Evolutionary conservation across 2,329 filamentous ascomycete genomes (phyloP).

Genomic region (Fusarium dimerum): DNA sequence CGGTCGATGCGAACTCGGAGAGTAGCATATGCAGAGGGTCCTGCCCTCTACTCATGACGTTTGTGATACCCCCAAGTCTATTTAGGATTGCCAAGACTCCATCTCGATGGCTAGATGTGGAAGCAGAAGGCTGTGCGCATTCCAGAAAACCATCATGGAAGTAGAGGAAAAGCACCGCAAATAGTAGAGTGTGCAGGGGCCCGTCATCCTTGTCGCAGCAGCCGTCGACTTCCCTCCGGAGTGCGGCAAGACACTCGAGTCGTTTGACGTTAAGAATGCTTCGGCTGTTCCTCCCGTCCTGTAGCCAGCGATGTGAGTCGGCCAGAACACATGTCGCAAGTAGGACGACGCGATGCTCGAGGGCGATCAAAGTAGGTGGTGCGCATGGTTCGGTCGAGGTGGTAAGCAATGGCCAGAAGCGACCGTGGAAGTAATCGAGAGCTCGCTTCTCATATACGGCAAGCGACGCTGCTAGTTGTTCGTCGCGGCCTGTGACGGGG

Average conservation of each 20-base stretch:
- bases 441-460: slow-evolving; percentile 33
- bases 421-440: slow-evolving; percentile 35
- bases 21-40: slow-evolving; percentile 40
- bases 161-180: slow-evolving; percentile 45
- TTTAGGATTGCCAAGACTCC: slow-evolving; percentile 39
- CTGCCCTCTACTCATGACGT: slow-evolving; percentile 24
- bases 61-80: slow-evolving; percentile 31
- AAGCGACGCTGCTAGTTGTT: slow-evolving; percentile 28
- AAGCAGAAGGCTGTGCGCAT: slow-evolving; percentile 31
- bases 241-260: slow-evolving; percentile 33
- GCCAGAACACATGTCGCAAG: slow-evolving; percentile 35
- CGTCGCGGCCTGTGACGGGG: slow-evolving; percentile 26
- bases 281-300: slow-evolving; percentile 32
- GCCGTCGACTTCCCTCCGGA: slow-evolving; percentile 34
- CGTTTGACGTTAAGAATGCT: slow-evolving; percentile 27
- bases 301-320: slow-evolving; percentile 34
- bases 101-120: slow-evolving; percentile 37
- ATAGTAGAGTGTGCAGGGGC: slow-evolving; percentile 34
- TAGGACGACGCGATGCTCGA: slow-evolving; percentile 35
- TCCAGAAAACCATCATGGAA: slow-evolving; percentile 43
- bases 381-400: slow-evolving; percentile 32
- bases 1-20: slow-evolving; percentile 45
- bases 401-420: slow-evolving; percentile 35
- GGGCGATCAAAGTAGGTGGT: slow-evolving; percentile 31
- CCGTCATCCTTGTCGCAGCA: slow-evolving; percentile 34